Evolutionary conservation across 345 rosid species (phyloP).

Genomic region (Syzygium oleosum): DNA sequence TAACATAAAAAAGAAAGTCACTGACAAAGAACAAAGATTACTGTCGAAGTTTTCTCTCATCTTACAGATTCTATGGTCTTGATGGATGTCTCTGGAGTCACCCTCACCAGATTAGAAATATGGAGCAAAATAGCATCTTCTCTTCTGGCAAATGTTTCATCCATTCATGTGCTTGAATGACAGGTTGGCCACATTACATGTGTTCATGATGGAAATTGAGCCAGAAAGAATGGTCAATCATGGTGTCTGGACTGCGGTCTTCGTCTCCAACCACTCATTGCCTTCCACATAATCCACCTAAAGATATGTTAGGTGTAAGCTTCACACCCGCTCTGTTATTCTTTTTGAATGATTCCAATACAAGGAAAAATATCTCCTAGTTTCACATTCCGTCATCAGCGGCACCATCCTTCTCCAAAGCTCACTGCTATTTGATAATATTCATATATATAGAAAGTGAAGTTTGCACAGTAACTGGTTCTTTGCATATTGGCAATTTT

Average conservation of each 20-base stretch:
- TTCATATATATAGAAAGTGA: background rate
- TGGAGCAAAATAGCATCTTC: background rate
- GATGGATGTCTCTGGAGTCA: background rate
- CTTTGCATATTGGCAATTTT: background rate
- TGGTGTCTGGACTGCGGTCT: background rate
- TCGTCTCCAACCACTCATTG: background rate
- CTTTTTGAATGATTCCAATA: background rate
- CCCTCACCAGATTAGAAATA: background rate
- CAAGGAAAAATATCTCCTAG: background rate
- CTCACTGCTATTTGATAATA: background rate
- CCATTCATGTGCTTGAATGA: background rate
- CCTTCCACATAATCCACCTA: background rate
- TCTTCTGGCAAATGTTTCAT: background rate
- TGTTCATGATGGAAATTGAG: background rate
- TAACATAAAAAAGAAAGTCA: background rate
- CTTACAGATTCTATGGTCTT: background rate
- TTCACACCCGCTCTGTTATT: background rate
- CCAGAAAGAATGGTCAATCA: background rate
- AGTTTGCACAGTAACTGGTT: background rate
- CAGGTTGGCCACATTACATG: background rate
- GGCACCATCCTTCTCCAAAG: background rate
- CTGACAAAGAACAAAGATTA: background rate
- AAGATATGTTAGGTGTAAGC: background rate
- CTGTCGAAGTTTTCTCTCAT: background rate
- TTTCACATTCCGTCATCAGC: background rate